Conservation (phyloP, 148 eudicot genomes). For the Salicornia ramosissima region DNA sequence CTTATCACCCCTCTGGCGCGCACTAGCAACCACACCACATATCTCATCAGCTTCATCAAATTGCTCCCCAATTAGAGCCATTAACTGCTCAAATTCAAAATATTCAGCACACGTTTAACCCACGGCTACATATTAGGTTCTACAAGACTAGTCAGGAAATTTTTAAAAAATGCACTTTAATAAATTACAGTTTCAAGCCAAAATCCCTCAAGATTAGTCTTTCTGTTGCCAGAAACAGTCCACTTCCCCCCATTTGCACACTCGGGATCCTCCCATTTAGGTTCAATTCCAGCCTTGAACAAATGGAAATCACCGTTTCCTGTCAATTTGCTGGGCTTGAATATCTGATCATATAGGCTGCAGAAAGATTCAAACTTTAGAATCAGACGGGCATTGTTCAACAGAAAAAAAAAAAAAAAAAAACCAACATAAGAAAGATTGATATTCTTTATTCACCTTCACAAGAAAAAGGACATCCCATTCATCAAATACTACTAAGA, state of each 20-base stretch:
- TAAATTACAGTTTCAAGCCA: slow-evolving; percentile 92
- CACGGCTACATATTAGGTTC: not conserved
- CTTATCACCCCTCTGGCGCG: slow-evolving; percentile 75
- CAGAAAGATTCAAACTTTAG: slow-evolving; percentile 32
- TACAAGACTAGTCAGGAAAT: not conserved
- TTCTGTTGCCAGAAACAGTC: slow-evolving; percentile 58
- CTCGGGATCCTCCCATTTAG: slow-evolving; percentile 99
- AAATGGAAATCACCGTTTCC: slow-evolving; percentile 85
- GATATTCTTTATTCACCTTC: not conserved
- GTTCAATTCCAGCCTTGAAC: slow-evolving; percentile 87
- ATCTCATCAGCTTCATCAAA: slow-evolving; percentile 90
- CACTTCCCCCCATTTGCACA: slow-evolving; percentile 98
- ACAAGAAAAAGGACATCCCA: not conserved
- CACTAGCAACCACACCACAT: slow-evolving; percentile 96
- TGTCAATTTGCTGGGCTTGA: slow-evolving; percentile 76
- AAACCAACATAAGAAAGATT: not conserved
- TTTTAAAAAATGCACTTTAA: not conserved
- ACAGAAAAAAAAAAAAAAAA: no score
- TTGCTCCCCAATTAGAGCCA: slow-evolving; percentile 95
- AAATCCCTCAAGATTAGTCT: slow-evolving; percentile 63
- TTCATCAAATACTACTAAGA: not conserved
- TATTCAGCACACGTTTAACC: not conserved
- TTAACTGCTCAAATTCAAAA: slow-evolving; percentile 45
- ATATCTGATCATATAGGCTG: slow-evolving; percentile 84
- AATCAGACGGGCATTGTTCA: slow-evolving; percentile 1